Evolutionary conservation across 768 basidiomycete species (phyloP), one percentile per base, ranked within the genome.

Genomic region (Flagelloscypha sp.): DNA sequence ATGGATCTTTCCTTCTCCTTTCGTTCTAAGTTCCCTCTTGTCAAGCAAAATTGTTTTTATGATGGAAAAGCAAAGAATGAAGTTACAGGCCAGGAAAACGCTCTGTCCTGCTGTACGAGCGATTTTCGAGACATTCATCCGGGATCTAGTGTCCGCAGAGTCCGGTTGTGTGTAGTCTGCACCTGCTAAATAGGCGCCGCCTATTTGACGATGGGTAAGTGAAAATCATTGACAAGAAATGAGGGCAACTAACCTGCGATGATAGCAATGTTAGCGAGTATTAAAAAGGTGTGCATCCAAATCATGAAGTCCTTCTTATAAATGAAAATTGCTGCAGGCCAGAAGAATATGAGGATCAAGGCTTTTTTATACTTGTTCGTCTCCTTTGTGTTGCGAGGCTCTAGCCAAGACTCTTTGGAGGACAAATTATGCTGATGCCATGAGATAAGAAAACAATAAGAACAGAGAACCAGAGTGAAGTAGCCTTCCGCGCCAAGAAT

Each of bases 321-420:
- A 5, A 48, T 30, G 35, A 50, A 36, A 13, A 59, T 17, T 4
- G 50, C 42, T 18, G 58, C 40, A 1, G 57, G 52, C 5, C 51
- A 52, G 7, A 46, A 24, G 37, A 57, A 29, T 17, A 45, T 38
- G n/a, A n/a, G n/a, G n/a, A n/a, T n/a, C n/a, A n/a, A n/a, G n/a
- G n/a, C n/a, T n/a, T n/a, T 38, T 10, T 49, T 44, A 24, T 33
- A 43, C 12, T 37, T 29, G 15, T 44, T 37, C 6, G 48, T 45
- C 7, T 37, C 42, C 0, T 46, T 46, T 5, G 33, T 38, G 20
- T 48, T 35, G 17, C 52, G 52, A 9, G 57, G 59, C 37, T 62
- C 60, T 6, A 62, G 49, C 60, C 60, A 62, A 13, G 56, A 58
- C 22, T 51, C 47, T 8, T 52, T 52, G 8, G 39, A 44, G 3